Conservation (phyloP, 2,329 filamentous ascomycete genomes). For the Colletotrichum liaoningense region DNA sequence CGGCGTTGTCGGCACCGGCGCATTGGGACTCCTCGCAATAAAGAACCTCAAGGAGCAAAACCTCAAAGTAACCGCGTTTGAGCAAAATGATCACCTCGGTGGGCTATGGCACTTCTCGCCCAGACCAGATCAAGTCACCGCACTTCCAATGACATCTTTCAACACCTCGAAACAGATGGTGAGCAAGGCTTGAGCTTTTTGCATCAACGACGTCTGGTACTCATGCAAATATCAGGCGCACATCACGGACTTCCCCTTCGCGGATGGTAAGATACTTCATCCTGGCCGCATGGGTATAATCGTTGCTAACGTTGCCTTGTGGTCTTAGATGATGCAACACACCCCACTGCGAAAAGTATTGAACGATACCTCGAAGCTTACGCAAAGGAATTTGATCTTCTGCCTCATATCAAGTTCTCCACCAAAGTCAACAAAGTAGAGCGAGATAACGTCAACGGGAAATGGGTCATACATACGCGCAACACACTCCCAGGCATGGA, state of each 20-base stretch:
- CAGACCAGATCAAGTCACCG: conserved; percentile 16
- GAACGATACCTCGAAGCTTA: conserved; percentile 53
- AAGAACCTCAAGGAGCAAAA: conserved; percentile 36
- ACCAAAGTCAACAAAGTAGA: conserved; percentile 16
- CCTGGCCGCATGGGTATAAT: background rate
- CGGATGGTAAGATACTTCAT: background rate
- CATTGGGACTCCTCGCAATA: conserved; percentile 32
- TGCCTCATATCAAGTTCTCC: conserved; percentile 41
- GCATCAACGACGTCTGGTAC: background rate
- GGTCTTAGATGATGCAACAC: conserved; percentile 40
- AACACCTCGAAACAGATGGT: conserved; percentile 34
- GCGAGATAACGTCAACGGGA: conserved; percentile 18
- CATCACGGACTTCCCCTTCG: conserved; percentile 34
- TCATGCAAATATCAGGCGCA: background rate
- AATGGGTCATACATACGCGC: conserved; percentile 7
- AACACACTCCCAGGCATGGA: background rate
- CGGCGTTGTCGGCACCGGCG: conserved; percentile 40
- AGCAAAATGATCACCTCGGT: conserved; percentile 29
- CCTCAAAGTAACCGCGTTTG: conserved; percentile 31
- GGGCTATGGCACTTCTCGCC: conserved; percentile 31
- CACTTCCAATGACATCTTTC: conserved; percentile 25
- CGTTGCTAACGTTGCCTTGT: background rate
- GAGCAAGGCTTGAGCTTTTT: background rate
- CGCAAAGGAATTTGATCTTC: conserved; percentile 51
- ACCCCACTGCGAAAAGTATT: conserved; percentile 40